These are phyloP conservation scores for Epicoccum nigrum DNA, from an alignment of 2,329 filamentous ascomycete species.

Conservation along the genomic window DNA sequence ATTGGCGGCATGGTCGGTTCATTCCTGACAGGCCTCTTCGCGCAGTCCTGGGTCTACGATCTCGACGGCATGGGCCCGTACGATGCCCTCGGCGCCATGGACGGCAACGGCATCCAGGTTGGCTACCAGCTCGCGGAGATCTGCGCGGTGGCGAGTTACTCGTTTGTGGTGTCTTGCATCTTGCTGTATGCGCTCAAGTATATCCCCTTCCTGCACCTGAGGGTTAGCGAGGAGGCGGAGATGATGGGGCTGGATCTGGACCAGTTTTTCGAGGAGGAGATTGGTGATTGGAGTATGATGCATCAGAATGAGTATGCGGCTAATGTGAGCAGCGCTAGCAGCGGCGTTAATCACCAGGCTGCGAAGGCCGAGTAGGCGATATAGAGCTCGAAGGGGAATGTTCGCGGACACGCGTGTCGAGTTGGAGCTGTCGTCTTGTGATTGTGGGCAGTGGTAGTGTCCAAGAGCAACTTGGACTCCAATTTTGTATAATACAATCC, in stretches of 20 bases:
- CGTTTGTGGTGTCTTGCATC: conserved; percentile 59
- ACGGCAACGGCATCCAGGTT: conserved; percentile 62
- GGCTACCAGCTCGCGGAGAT: conserved; percentile 64
- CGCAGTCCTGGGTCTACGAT: conserved; percentile 54
- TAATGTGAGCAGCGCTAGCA: conserved; percentile 32
- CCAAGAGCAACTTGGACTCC: too few species aligned
- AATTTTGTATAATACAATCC: too few species aligned
- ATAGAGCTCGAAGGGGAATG: too few species aligned
- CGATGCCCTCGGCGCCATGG: conserved; percentile 56
- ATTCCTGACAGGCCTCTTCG: conserved; percentile 65
- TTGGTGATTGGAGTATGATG: conserved; percentile 57
- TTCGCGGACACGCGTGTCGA: too few species aligned
- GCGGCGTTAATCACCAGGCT: conserved; percentile 17
- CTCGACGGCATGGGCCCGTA: conserved; percentile 58
- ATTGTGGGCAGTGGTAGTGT: too few species aligned
- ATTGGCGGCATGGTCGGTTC: conserved; percentile 64
- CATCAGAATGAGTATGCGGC: conserved; percentile 35
- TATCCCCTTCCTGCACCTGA: conserved; percentile 60
- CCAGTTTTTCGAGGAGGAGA: conserved; percentile 64
- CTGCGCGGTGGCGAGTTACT: conserved; percentile 59
- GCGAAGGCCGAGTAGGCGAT: not conserved
- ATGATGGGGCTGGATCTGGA: conserved; percentile 61
- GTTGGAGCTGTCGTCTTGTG: too few species aligned
- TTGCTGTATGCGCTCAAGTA: conserved; percentile 60
- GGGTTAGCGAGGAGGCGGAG: conserved; percentile 62